Evolutionary conservation across 2,329 filamentous ascomycete species (phyloP).

Genomic region (Aspergillus melleus): DNA sequence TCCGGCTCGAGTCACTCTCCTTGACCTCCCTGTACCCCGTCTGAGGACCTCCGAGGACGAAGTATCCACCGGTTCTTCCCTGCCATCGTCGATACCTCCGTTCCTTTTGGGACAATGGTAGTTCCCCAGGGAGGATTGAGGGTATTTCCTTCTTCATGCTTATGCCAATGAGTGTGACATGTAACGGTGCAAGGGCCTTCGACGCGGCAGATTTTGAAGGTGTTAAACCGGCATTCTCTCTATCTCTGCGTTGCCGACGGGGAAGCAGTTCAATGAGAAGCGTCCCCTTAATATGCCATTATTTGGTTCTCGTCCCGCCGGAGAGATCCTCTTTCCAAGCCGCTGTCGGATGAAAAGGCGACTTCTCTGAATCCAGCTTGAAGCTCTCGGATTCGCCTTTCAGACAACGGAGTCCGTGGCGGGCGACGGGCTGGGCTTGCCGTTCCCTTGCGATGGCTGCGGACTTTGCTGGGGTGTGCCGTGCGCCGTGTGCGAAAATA

Average conservation of each 20-base stretch:
- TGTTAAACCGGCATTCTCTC: no score
- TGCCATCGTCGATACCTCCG: neutral
- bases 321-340: neutral
- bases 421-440: slow-evolving; percentile 32
- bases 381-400: slow-evolving; percentile 7
- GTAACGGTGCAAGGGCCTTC: no score
- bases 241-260: no score
- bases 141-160: neutral
- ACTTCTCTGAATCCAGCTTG: neutral
- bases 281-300: no score
- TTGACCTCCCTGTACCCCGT: no score
- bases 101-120: neutral
- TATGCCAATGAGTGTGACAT: no score
- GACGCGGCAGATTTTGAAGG: no score
- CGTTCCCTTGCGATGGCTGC: slow-evolving; percentile 30
- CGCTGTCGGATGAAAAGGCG: neutral
- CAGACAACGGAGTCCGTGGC: slow-evolving; percentile 30
- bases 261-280: no score
- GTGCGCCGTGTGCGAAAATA: slow-evolving; percentile 42
- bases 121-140: neutral
- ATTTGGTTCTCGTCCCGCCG: no score
- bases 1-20: no score
- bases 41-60: no score
- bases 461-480: slow-evolving; percentile 30
- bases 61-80: no score